Base-by-base conservation (phyloP, 164 flowering plant genomes). In the Vitis cinerea region DNA sequence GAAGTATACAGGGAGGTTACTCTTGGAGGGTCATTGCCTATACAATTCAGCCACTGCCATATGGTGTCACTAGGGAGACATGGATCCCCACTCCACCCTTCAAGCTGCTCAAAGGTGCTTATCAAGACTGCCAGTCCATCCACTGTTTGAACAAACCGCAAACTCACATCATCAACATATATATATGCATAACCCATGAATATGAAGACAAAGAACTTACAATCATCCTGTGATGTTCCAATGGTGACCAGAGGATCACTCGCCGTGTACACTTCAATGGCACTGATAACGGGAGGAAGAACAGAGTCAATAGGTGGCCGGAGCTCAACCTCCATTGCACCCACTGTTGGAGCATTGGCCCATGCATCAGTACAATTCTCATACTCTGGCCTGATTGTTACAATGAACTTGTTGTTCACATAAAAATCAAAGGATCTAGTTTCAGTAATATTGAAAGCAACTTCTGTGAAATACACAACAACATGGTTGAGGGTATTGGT, bases 61-160 rank as follows among this genome's bases (percentile, higher is more conserved):
- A 12, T 37, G 3, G 63, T 68, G 17, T 57, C 63, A 59, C 31
- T 68, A 0, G 71, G 71, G 2, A 59, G 54, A 68, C 71, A 68
- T 47, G 71, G 71, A 48, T 59, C 71, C 19, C 71, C 71, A 49
- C 62, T 68, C 71, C 71, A 68, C 10, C 71, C 63, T 11, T 19
- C 37, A 14, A 59, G 63, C 71, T 68, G 54, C 59, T 44, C 63
- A 48, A 68, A 59, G 54, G 37, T 27, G 61, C 17, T 48, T n/a
- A 13, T 47, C 8, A 68, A 47, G 54, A 48, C 53, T 19, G 13
- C 44, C 31, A 68, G 44, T n/a, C 71, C 71, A 23, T 68, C 52
- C 63, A 58, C 71, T 57, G 15, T 7, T 9, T 8, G 19, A 9
- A 19, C 27, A 23, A 23, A 23, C 27, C 27, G 15, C 9, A 57